Conservation (phyloP, 129 eudicot species). For the Lactuca saligna region DNA sequence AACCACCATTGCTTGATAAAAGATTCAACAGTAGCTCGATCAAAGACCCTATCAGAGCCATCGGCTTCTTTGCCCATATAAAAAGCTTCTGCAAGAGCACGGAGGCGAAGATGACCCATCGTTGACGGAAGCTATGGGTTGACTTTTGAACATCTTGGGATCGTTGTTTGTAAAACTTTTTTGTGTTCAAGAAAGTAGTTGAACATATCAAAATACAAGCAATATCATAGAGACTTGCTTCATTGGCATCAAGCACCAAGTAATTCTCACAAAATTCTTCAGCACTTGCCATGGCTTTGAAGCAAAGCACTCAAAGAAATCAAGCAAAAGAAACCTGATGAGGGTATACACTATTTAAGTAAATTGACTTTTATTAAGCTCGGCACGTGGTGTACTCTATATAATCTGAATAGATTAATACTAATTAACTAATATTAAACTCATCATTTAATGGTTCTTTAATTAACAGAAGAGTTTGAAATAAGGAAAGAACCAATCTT, state of each 20-base stretch:
- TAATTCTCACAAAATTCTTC: slow-evolving; percentile 46
- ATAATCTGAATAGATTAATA: background rate
- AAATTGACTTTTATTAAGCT: slow-evolving; percentile 9
- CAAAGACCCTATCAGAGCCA: slow-evolving; percentile 43
- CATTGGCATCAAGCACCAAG: slow-evolving; percentile 48
- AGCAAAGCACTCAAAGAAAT: slow-evolving; percentile 29
- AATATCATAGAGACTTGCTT: slow-evolving; percentile 51
- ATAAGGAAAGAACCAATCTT: too few species aligned
- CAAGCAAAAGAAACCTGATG: slow-evolving; percentile 8
- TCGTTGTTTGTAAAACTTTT: slow-evolving; percentile 30
- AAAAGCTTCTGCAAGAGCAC: slow-evolving; percentile 44
- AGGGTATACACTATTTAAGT: slow-evolving; percentile 5
- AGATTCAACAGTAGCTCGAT: slow-evolving; percentile 55
- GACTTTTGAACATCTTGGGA: slow-evolving; percentile 7
- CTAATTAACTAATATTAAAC: background rate
- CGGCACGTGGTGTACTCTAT: background rate
- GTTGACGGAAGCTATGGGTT: slow-evolving; percentile 13
- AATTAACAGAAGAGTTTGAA: background rate
- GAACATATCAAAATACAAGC: slow-evolving; percentile 37
- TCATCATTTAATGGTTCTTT: background rate
- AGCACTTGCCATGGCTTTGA: slow-evolving; percentile 42
- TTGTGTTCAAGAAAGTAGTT: slow-evolving; percentile 25
- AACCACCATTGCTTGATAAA: slow-evolving; percentile 55
- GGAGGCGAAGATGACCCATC: slow-evolving; percentile 65
- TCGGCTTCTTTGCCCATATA: slow-evolving; percentile 31